Conservation (phyloP, 768 basidiomycete species). For the Amylocystis lapponica region DNA sequence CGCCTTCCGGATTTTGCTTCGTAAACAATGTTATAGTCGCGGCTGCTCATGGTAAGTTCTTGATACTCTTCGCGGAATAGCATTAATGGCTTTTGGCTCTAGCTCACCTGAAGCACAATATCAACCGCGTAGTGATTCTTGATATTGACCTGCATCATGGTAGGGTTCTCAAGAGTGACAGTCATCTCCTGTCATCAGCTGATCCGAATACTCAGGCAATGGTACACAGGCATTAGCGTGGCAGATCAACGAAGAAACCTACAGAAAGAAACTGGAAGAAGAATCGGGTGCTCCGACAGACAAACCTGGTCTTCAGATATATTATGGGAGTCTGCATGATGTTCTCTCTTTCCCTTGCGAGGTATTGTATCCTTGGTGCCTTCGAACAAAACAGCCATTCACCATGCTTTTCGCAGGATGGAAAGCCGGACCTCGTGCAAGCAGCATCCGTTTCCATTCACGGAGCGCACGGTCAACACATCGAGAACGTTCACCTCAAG, state of each 20-base stretch:
- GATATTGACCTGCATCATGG: slow-evolving; percentile 94
- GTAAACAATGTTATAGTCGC: slow-evolving; percentile 90
- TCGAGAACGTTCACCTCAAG: slow-evolving; percentile 82
- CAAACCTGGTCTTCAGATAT: slow-evolving; percentile 54
- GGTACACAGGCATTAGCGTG: slow-evolving; percentile 91
- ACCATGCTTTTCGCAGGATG: slow-evolving; percentile 50
- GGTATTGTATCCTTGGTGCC: slow-evolving; percentile 32
- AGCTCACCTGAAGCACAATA: slow-evolving; percentile 79
- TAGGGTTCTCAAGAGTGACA: too few species aligned
- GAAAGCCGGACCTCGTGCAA: slow-evolving; percentile 69
- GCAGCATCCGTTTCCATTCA: slow-evolving; percentile 82
- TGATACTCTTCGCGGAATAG: neutral
- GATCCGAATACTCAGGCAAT: slow-evolving; percentile 52
- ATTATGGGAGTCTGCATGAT: slow-evolving; percentile 93
- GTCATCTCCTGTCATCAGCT: neutral
- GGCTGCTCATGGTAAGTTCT: slow-evolving; percentile 77
- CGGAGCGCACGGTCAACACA: slow-evolving; percentile 79
- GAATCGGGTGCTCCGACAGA: slow-evolving; percentile 31
- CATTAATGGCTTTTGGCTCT: neutral
- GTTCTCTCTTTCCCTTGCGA: slow-evolving; percentile 91
- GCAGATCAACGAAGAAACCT: slow-evolving; percentile 87
- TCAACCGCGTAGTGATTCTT: slow-evolving; percentile 77
- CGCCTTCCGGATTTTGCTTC: slow-evolving; percentile 91
- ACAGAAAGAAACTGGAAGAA: slow-evolving; percentile 58
- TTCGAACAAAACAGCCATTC: slow-evolving; percentile 1